Evolutionary conservation across 495 filamentous ascomycete genomes (phyloP).

Genomic region (Acidomyces sp.): DNA sequence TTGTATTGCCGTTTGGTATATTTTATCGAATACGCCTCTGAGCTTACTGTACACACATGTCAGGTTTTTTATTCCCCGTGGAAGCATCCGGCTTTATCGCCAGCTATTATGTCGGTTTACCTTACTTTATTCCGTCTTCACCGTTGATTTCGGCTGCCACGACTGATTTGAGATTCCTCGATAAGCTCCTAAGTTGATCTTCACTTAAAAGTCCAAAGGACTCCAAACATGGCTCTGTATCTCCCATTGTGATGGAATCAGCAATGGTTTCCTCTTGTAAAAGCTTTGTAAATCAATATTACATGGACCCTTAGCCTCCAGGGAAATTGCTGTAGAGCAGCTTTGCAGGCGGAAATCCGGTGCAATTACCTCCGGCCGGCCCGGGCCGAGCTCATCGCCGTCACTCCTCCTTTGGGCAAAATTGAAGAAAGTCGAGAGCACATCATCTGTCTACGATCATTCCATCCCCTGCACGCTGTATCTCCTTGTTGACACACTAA

Average conservation of each 20-base stretch:
- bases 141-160: not conserved
- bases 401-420: too few species aligned
- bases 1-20: not conserved
- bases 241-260: not conserved
- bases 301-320: not conserved
- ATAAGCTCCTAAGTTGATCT: conserved; percentile 8
- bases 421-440: too few species aligned
- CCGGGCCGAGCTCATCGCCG: too few species aligned
- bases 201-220: conserved; percentile 1
- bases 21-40: not conserved
- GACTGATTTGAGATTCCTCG: not conserved
- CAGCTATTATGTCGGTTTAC: not conserved
- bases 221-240: not conserved
- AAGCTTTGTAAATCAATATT: not conserved
- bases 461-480: too few species aligned
- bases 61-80: too few species aligned
- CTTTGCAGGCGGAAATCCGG: too few species aligned
- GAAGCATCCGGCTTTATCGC: not conserved
- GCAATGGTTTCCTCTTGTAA: not conserved
- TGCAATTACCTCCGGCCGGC: too few species aligned
- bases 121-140: conserved; percentile 17
- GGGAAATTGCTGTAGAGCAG: not conserved
- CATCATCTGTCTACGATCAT: too few species aligned
- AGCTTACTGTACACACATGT: not conserved
- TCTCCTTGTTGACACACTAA: not conserved